Base-by-base conservation (phyloP, 75 land plant species). In the Adiantum capillusveneris region DNA sequence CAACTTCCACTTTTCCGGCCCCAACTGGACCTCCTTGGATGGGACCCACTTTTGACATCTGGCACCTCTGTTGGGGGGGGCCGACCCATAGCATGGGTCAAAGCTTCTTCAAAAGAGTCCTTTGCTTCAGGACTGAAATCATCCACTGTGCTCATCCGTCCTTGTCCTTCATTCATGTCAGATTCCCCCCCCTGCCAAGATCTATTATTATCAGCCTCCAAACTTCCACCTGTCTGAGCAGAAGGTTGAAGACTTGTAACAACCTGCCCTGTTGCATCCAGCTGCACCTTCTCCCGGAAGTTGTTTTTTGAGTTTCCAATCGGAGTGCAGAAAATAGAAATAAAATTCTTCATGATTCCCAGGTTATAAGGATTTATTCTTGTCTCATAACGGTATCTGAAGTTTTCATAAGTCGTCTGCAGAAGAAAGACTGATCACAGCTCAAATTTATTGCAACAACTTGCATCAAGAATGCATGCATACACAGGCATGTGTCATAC, bases 341-440 rank as follows among this genome's bases (percentile, higher is more conserved):
- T 67, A 65, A 90, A 90, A 68, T 95, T 95, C 3, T 71, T 65
- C n/a, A 77, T 50, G 14, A 82, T 65, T 34, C 99, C 99, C 54
- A 54, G 74, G 74, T 87, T 79, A 54, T 95, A 90, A 7, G 99
- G 99, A 61, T 87, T 90, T 43, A 57, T 86, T 60, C 87, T 65
- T 17, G 76, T 67, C 56, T 90, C 99, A 71, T 90, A 95, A 20
- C 97, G 82, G 34, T 90, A 90, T 64, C 99, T 77, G 75, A 95
- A 95, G 60, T 90, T 95, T 63, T 95, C 99, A 62, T 95, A 95
- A 0, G 99, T 95, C 1, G 99, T 95, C 99, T 95, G 77, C 70
- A 71, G 64, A 34, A 34, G 37, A 34, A 5, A 34, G 37, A 34
- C 53, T 24, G 26, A 20, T 1, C 7, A 34, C 37, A 5, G 7